A percentile compares a stretch with the other conserved stretches of the same genome.
phyloP scores from a whole-genome alignment of 2,329 filamentous ascomycete species.

The Aspergillus sp. region DNA sequence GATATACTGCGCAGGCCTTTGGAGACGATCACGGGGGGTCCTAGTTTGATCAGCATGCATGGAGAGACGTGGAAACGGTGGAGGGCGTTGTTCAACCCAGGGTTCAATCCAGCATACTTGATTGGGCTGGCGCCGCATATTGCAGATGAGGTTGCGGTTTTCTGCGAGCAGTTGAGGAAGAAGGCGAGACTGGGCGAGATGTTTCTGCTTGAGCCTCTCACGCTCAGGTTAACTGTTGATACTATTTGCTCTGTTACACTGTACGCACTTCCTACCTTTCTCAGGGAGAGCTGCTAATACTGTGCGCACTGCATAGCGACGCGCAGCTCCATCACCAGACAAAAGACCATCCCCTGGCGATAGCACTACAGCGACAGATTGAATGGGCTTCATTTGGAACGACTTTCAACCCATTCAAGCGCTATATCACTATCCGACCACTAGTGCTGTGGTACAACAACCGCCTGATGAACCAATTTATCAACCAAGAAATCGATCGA shows the following conservation, averaged over 20 bases:
- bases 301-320: background rate
- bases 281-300: background rate
- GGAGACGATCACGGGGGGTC: conserved; percentile 6
- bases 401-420: conserved; percentile 1
- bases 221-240: conserved; percentile 3
- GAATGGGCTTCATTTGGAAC: conserved; percentile 5
- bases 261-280: background rate
- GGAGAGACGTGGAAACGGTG: conserved; percentile 3
- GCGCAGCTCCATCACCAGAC: conserved; percentile 4
- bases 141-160: conserved; percentile 1
- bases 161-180: background rate
- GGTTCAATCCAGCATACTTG: conserved; percentile 2
- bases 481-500: background rate
- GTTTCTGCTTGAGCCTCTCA: conserved; percentile 6
- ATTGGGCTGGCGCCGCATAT: conserved; percentile 1
- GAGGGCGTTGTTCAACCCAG: conserved; percentile 8
- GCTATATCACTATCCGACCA: background rate
- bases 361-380: background rate
- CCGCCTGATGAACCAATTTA: conserved; percentile 5
- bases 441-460: conserved; percentile 1
- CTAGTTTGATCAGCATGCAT: conserved; percentile 6
- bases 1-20: background rate
- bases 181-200: background rate
- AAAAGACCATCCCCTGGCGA: background rate
- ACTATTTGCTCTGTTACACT: conserved; percentile 8